Conservation (phyloP, 1,139 yeast genomes). For the Saccharomyces hybrid region DNA sequence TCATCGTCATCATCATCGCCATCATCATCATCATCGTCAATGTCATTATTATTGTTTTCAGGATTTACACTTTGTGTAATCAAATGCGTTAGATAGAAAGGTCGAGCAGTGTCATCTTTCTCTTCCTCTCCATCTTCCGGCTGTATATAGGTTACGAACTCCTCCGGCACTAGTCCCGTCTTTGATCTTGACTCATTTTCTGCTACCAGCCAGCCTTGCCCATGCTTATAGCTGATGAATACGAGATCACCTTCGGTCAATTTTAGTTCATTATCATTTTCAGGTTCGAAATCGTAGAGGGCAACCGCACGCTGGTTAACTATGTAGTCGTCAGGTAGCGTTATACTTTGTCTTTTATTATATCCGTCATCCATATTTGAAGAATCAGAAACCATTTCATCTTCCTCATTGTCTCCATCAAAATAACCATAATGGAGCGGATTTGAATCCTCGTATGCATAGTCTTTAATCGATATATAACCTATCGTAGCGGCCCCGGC, state of each 20-base stretch:
- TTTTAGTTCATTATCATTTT: slow-evolving; percentile 84
- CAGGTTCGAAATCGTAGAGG: slow-evolving; percentile 81
- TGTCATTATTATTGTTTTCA: slow-evolving; percentile 7
- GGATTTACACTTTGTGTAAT: slow-evolving; percentile 23
- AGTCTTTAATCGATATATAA: slow-evolving; percentile 55
- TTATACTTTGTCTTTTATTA: slow-evolving; percentile 35
- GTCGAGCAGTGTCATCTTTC: slow-evolving; percentile 28
- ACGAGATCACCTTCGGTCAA: slow-evolving; percentile 74
- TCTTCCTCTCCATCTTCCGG: slow-evolving; percentile 13
- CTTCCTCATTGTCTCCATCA: slow-evolving; percentile 17
- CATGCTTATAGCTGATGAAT: slow-evolving; percentile 84
- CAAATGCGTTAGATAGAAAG: slow-evolving; percentile 28
- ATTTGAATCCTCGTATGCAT: slow-evolving; percentile 60
- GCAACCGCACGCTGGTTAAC: slow-evolving; percentile 67
- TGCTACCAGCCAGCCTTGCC: slow-evolving; percentile 98
- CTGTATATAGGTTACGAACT: slow-evolving; percentile 60
- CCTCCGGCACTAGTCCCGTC: slow-evolving; percentile 94
- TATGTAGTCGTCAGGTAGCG: slow-evolving; percentile 29
- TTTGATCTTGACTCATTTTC: slow-evolving; percentile 26
- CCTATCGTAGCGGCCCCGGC: slow-evolving; percentile 14
- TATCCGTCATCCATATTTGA: slow-evolving; percentile 21
- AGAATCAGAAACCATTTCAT: slow-evolving; percentile 9
- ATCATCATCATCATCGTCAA: slow-evolving; percentile 17
- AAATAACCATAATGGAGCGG: slow-evolving; percentile 57
- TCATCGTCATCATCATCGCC: slow-evolving; percentile 21